Evolutionary conservation across 129 eudicot species (phyloP), one percentile per base, ranked within the genome.

Genomic region (Smallanthus sonchifolius): DNA sequence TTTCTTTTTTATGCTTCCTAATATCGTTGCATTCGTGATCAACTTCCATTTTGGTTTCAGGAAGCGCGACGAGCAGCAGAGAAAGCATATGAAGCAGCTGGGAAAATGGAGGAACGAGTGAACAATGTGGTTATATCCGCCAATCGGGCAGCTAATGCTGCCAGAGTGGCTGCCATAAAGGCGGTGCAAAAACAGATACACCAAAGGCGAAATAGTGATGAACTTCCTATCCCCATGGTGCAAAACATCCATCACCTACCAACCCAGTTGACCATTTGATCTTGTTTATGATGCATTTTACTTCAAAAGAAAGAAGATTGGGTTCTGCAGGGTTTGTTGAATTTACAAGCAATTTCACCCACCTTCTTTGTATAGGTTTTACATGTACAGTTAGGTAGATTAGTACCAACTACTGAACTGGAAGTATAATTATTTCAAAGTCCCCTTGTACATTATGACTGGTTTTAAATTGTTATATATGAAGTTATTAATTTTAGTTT

Each of bases 101-200:
- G 82, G 8, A 76, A 84, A 71, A 89, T 87, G 74, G 97, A 87
- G 38, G 92, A 86, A 35, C 84, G 78, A 67, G 92, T 89, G 65
- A 83, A 86, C 87, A 85, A 66, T 39, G 96, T 86, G 24, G 96
- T 88, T 39, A 64, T 66, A 64, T 89, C 83, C 2, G 87, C 93
- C 35, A 91, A 91, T 47, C 70, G 86, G 54, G 88, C 97, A 2
- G 97, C 92, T 19, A 91, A 85, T 59, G 97, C 96, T 0, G 97
- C 96, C 0, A 72, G 92, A 72, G 92, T 91, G 39, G 91, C 97
- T 55, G 96, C 97, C 40, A 87, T 89, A 24, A 91, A 86, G 66
- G 96, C 97, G 3, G 97, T 91, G 57, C 96, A 85, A 57, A 87
- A 84, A 37, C 83, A 79, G 54, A 79, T 79, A 76, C 78, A 79